Conservation (phyloP, 202 grass and related monocot species). For the Cymbopogon flexuosus region DNA sequence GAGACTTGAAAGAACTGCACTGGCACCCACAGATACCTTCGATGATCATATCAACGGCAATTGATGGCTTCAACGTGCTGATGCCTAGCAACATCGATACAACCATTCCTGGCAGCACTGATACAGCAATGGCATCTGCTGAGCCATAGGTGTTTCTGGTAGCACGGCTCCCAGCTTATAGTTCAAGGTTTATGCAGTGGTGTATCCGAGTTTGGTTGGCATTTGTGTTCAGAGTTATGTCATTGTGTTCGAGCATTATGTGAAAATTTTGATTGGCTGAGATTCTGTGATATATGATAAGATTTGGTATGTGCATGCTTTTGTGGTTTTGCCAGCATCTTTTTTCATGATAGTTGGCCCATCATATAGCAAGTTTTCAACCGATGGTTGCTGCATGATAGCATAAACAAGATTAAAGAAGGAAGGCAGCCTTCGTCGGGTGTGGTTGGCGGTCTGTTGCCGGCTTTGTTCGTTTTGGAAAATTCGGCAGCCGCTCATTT, state of each 20-base stretch:
- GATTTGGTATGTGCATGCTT: not conserved
- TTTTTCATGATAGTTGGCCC: not conserved
- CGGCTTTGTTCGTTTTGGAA: not conserved
- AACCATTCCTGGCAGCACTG: slow-evolving; percentile 69
- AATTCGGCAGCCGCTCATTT: not conserved
- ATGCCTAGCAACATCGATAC: slow-evolving; percentile 85
- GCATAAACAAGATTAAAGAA: not conserved
- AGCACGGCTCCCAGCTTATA: not conserved
- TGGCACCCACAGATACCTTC: slow-evolving; percentile 83
- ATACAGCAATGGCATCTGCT: slow-evolving; percentile 52
- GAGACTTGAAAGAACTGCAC: slow-evolving; percentile 92
- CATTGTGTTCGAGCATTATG: not conserved
- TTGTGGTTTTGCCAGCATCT: not conserved
- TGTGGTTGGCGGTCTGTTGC: not conserved
- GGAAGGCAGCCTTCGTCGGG: not conserved
- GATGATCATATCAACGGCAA: slow-evolving; percentile 78
- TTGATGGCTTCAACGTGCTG: slow-evolving; percentile 69
- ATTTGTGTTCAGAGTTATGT: not conserved
- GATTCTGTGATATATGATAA: not conserved
- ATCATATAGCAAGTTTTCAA: not conserved
- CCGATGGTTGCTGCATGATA: not conserved
- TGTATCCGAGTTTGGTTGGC: not conserved
- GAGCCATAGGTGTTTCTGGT: slow-evolving; percentile 24
- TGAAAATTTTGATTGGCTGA: not conserved
- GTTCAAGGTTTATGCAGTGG: not conserved